Evolutionary conservation across 2,329 filamentous ascomycete species (phyloP), one percentile per base, ranked within the genome.

Genomic region (Xylaria sp.): DNA sequence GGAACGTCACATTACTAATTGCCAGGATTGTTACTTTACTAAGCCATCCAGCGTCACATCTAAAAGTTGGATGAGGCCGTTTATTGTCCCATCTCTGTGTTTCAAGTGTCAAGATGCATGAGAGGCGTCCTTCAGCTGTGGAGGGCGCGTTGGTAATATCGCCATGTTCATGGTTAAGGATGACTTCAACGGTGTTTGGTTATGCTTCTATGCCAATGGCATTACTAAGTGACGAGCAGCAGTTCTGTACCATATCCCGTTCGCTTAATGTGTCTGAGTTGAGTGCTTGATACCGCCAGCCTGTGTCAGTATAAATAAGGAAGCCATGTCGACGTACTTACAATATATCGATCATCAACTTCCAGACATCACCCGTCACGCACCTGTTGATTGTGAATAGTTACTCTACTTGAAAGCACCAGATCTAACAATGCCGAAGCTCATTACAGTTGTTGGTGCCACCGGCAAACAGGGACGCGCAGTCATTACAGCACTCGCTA

Each of bases 361-460:
- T 34, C 1, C 23, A 62, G 41, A 61, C 23, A 20, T 23, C 34
- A 46, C 2, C 10, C 59, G 9, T 10, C 12, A 7, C 25, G 52
- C n/a, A 52, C 31, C 8, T 23, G 10, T 41, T 66, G 25, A 13
- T n/a, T 55, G 1, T 15, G 28, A 15, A 41, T 15, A 3, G n/a
- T 23, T n/a, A 3, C 18, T 18, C 18, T 31, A 41, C 25, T 12
- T 44, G 1, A 46, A 9, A 1, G 8, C 10, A 61, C 13, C 13
- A 25, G 0, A 25, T 46, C 10, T 9, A 60, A 3, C 20, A 69
- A 69, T 69, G 67, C 51, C 68, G 25, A 70, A 68, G 25, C 60
- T 70, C n/a, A 44, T 70, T 58, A 70, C 68, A 37, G 41, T 70
- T 12, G 68, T 70, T 12, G 68, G 68, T 23, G 67, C 61, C 39